Base-by-base conservation (phyloP, 495 filamentous ascomycete species). In the Cudoniella acicularis region DNA sequence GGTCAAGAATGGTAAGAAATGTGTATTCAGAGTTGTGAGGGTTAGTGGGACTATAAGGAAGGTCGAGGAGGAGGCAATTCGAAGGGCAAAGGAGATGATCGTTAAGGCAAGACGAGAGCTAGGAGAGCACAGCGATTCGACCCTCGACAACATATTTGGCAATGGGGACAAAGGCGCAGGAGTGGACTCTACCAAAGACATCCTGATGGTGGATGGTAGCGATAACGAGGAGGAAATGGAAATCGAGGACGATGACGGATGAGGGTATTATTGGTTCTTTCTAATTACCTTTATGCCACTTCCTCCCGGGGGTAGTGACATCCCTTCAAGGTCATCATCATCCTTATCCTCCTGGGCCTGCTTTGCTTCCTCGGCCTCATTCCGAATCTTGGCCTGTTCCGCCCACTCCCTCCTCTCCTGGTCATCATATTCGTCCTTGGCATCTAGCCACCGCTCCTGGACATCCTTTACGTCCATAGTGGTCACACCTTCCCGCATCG, bases 41-140 rank as follows among this genome's bases (percentile, higher is more conserved):
- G 90, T 96, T n/a, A 91, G 87, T 57, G 94, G 94, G 20, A 98
- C 95, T 10, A 95, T 98, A 64, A 84, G 83, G 59, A 96, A 96
- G 74, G 87, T 87, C 1, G 91, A 97, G 77, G 87, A 94, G 70
- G 92, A 93, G 70, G 90, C 87, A 36, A 86, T 97, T 66, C 79
- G 84, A 20, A 79, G 90, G 58, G 89, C 90, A 42, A 84, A 84
- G 63, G 76, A 78, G 50, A 82, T 88, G 66, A 86, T 96, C 57
- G 75, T 87, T 54, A 80, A 83, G 43, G 81, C 85, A 6, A 75
- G 80, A 56, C 27, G 62, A 61, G 54, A 62, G 48, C 40, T 76
- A 56, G 64, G 67, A 40, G 63, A 70, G 23, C 68, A 70, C 49
- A 51, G 57, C 42, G 61, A 66, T 1, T 70, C 70, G 42, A 64